Conservation (phyloP, 148 eudicot species). For the Diospyros lotus region DNA sequence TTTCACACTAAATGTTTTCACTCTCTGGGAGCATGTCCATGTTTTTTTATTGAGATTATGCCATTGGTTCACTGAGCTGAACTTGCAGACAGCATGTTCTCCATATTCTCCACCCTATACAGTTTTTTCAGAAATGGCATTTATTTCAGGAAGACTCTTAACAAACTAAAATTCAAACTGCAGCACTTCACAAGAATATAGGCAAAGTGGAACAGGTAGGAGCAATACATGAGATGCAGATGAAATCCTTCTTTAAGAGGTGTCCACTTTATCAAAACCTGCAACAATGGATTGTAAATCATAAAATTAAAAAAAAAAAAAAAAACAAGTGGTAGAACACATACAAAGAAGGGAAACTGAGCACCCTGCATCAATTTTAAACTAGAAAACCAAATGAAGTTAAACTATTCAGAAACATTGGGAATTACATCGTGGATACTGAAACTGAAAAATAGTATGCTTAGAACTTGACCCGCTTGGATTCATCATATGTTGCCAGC, state of each 20-base stretch:
- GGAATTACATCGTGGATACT: slow-evolving; percentile 18
- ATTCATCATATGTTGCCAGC: slow-evolving; percentile 89
- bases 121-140: background rate
- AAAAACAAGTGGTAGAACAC: background rate
- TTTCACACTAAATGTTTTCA: background rate
- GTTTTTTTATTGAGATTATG: background rate
- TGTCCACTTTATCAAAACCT: slow-evolving; percentile 63
- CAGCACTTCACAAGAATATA: background rate
- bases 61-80: background rate
- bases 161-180: background rate
- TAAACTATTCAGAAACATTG: slow-evolving; percentile 12
- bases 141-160: background rate
- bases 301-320: background rate
- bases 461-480: slow-evolving; percentile 66
- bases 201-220: slow-evolving; percentile 9
- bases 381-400: slow-evolving; percentile 5
- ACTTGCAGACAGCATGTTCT: too few species aligned
- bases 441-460: slow-evolving; percentile 23
- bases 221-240: slow-evolving; percentile 69
- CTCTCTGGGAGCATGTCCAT: background rate
- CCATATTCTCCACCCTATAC: background rate
- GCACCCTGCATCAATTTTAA: background rate
- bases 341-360: background rate
- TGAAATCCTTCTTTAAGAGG: slow-evolving; percentile 80
- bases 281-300: slow-evolving; percentile 15